Evolutionary conservation across 164 flowering plant genomes (phyloP).

Genomic region (Liriodendron chinense): DNA sequence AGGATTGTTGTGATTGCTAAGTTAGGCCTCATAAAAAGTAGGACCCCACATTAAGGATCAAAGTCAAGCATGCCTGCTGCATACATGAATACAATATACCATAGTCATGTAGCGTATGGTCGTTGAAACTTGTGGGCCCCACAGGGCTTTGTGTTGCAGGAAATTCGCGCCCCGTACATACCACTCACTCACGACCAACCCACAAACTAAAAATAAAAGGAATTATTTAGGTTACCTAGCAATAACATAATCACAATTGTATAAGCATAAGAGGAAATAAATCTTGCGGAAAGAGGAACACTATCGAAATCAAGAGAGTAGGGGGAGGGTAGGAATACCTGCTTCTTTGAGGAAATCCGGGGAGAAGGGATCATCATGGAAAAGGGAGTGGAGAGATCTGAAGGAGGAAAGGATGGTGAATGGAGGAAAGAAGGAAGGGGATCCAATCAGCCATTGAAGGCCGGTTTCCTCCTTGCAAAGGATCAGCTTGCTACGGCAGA

Average conservation of each 20-base stretch:
- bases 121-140: too few relatives aligned
- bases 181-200: not conserved
- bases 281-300: not conserved
- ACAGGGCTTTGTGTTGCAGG: too few relatives aligned
- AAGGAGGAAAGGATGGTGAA: slow-evolving; percentile 59
- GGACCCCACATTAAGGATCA: too few relatives aligned
- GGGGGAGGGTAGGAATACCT: slow-evolving; percentile 41
- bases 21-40: too few relatives aligned
- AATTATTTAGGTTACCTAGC: too few relatives aligned
- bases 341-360: slow-evolving; percentile 64
- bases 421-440: slow-evolving; percentile 73
- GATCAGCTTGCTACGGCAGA: slow-evolving; percentile 22
- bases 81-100: too few relatives aligned
- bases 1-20: too few relatives aligned
- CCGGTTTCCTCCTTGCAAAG: slow-evolving; percentile 25
- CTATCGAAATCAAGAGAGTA: not conserved
- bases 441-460: slow-evolving; percentile 86
- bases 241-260: not conserved
- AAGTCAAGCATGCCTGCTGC: too few relatives aligned
- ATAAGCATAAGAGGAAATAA: not conserved
- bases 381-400: slow-evolving; percentile 54
- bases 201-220: not conserved
- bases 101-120: too few relatives aligned
- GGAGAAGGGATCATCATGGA: slow-evolving; percentile 32
- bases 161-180: too few relatives aligned